Evolutionary conservation across 176 grass and related monocot genomes (phyloP).

Genomic region (Guadua angustifolia): DNA sequence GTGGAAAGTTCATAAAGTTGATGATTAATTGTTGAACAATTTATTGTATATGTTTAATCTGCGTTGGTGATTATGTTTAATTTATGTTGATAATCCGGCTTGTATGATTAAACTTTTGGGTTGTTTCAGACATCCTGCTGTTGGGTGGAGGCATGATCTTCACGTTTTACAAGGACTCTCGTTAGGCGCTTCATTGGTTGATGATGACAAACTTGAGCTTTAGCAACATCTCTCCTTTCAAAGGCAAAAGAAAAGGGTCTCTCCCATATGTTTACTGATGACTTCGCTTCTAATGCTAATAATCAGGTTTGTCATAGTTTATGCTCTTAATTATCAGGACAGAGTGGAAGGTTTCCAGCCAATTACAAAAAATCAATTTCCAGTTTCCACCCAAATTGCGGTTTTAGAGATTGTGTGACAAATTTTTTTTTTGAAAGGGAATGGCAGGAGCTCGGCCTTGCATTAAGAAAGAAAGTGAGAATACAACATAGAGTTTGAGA

Average conservation of each 20-base stretch:
- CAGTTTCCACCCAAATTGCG: not conserved
- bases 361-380: not conserved
- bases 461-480: too few species aligned
- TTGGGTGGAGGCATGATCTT: slow-evolving; percentile 86
- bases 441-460: too few species aligned
- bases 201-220: slow-evolving; percentile 75
- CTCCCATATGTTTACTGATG: slow-evolving; percentile 69
- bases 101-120: too few species aligned
- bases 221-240: slow-evolving; percentile 52
- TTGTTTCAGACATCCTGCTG: slow-evolving; percentile 53
- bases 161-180: slow-evolving; percentile 78
- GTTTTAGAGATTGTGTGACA: not conserved
- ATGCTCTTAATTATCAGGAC: not conserved
- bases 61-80: too few species aligned
- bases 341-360: too few species aligned
- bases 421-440: too few species aligned
- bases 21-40: too few species aligned
- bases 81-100: too few species aligned
- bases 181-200: slow-evolving; percentile 70
- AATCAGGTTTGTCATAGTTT: slow-evolving; percentile 52
- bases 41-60: too few species aligned
- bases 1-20: too few species aligned
- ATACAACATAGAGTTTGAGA: too few species aligned
- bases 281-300: slow-evolving; percentile 74
- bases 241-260: slow-evolving; percentile 72